These are phyloP conservation scores for Podila epicladia DNA, from an alignment of 192 early-diverging fungal species.

Conservation along the genomic window DNA sequence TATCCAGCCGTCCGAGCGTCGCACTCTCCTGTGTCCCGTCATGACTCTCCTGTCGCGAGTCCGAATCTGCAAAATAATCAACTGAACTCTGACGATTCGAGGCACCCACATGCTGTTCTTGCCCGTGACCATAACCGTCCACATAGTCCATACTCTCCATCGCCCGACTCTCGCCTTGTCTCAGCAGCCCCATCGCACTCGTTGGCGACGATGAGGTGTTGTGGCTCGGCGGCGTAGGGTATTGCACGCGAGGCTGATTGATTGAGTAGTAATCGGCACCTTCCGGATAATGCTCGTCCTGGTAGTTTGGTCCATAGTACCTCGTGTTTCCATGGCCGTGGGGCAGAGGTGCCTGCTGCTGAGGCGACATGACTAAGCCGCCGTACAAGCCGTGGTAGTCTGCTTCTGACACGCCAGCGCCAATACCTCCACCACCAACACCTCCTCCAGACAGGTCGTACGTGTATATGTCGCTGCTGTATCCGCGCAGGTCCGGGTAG, in stretches of 20 bases:
- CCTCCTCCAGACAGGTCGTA: not conserved
- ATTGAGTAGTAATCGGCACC: not conserved
- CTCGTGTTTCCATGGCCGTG: not conserved
- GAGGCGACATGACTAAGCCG: not conserved
- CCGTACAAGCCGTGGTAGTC: not conserved
- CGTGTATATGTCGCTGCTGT: not conserved
- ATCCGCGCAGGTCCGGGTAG: not conserved
- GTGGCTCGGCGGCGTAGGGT: not conserved
- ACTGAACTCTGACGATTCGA: not conserved
- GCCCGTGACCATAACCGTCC: not conserved
- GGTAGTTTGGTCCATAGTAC: not conserved
- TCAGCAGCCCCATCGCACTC: too few species aligned
- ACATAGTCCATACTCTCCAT: not conserved
- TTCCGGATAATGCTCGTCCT: not conserved
- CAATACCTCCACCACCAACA: fast-evolving
- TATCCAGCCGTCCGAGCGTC: too few species aligned
- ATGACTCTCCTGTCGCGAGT: not conserved
- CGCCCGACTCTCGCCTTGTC: not conserved
- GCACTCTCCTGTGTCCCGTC: not conserved
- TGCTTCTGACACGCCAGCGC: not conserved
- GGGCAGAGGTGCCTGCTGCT: not conserved
- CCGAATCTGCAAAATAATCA: not conserved
- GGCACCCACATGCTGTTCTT: not conserved
- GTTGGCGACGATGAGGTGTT: not conserved
- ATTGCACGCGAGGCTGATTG: not conserved